Evolutionary conservation across 257 asterid species (phyloP).

Genomic region (Lycium ferocissimum): DNA sequence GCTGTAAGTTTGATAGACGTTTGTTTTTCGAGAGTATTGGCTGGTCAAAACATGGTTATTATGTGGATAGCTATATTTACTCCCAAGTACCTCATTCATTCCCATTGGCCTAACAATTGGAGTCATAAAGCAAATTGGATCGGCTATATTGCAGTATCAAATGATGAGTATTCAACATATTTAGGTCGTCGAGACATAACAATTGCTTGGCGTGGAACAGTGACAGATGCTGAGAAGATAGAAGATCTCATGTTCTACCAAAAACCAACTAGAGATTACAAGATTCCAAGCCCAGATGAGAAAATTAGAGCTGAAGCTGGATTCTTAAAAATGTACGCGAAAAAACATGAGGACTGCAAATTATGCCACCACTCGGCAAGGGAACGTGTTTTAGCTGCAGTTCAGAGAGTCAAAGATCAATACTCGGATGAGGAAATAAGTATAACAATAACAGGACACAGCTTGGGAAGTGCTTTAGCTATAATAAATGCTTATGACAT

Average conservation of each 20-base stretch:
- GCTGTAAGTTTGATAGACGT: slow-evolving; percentile 23
- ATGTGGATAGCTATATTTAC: background rate
- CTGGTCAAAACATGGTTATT: background rate
- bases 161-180: slow-evolving; percentile 32
- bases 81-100: background rate
- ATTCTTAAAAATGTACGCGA: no score
- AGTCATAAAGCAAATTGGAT: slow-evolving; percentile 49
- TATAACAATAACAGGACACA: slow-evolving; percentile 40
- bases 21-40: no score
- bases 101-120: slow-evolving; percentile 42
- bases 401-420: background rate
- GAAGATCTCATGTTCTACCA: no score
- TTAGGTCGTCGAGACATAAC: slow-evolving; percentile 17
- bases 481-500: slow-evolving; percentile 44
- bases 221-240: no score
- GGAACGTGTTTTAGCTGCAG: no score
- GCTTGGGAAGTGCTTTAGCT: slow-evolving; percentile 42
- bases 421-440: no score
- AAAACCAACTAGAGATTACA: no score
- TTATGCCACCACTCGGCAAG: no score
- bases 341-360: no score
- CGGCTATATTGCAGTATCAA: slow-evolving; percentile 42
- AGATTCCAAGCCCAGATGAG: no score
- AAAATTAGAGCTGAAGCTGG: no score
- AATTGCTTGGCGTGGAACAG: no score